Evolutionary conservation across 2,329 filamentous ascomycete species (phyloP).

Genomic region (Xylaria multiplex): DNA sequence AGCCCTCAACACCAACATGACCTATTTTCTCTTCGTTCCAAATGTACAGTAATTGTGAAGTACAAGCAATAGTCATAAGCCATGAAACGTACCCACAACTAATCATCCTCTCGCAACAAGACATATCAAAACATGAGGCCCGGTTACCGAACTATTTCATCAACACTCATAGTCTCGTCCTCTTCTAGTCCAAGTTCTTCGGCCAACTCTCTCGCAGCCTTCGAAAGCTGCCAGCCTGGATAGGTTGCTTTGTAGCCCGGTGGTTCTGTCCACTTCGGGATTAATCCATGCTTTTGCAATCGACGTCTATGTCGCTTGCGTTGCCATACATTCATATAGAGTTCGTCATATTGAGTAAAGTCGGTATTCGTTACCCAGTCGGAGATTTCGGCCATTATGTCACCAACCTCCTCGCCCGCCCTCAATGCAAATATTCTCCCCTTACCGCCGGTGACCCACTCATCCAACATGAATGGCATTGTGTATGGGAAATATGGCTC

Average conservation of each 20-base stretch:
- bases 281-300: constrained; percentile 59
- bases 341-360: constrained; percentile 56
- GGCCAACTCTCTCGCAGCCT: constrained; percentile 54
- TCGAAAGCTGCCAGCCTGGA: constrained; percentile 57
- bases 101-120: neutral
- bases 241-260: constrained; percentile 56
- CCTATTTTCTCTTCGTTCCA: constrained; percentile 29
- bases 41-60: constrained; percentile 20
- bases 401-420: constrained; percentile 56
- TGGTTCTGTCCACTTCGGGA: constrained; percentile 51
- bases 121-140: neutral
- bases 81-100: neutral
- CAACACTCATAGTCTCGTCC: constrained; percentile 50
- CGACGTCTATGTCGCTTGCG: constrained; percentile 62
- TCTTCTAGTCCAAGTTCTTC: constrained; percentile 55
- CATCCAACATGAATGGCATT: constrained; percentile 70
- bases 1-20: constrained; percentile 19
- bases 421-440: constrained; percentile 55
- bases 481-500: constrained; percentile 70
- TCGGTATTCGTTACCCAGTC: constrained; percentile 59
- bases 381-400: constrained; percentile 59
- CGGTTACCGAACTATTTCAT: constrained; percentile 44
- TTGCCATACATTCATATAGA: constrained; percentile 57
- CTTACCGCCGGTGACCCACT: constrained; percentile 66
- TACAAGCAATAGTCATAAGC: constrained; percentile 23